phyloP scores from a whole-genome alignment of 1,139 yeast genomes.

The Spencermartinsiella ligniputridi region DNA sequence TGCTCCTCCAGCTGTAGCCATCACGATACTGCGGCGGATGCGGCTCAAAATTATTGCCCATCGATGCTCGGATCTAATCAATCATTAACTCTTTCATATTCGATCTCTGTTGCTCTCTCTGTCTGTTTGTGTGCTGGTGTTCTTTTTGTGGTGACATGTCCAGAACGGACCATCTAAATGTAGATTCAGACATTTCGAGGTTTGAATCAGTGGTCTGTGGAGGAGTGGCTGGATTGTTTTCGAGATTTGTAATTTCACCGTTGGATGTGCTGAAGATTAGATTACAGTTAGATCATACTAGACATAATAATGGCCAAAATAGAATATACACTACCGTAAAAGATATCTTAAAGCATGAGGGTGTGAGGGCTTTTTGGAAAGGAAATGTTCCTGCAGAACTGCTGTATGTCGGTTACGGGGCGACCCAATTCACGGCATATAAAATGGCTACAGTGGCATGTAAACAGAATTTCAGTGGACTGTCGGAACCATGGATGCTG shows the following conservation, averaged over 20 bases:
- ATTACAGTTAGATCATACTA: constrained; percentile 54
- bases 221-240: constrained; percentile 59
- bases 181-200: constrained; percentile 29
- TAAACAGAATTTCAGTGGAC: constrained; percentile 26
- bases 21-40: too few species aligned
- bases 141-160: too few species aligned
- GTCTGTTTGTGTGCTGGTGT: too few species aligned
- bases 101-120: too few species aligned
- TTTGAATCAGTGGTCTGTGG: constrained; percentile 57
- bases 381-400: constrained; percentile 92
- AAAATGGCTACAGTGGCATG: constrained; percentile 48
- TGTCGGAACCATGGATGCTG: constrained; percentile 41
- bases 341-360: constrained; percentile 46
- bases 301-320: constrained; percentile 14
- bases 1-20: too few species aligned
- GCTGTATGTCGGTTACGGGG: constrained; percentile 82
- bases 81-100: too few species aligned
- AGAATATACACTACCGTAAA: constrained; percentile 37
- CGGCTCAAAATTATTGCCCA: too few species aligned
- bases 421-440: constrained; percentile 74
- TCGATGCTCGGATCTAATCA: too few species aligned
- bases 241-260: constrained; percentile 72
- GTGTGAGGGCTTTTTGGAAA: constrained; percentile 75
- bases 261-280: constrained; percentile 85
- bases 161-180: constrained; percentile 26